phyloP scores from a whole-genome alignment of 495 filamentous ascomycete species.

The Hypoxylon intermedium region DNA sequence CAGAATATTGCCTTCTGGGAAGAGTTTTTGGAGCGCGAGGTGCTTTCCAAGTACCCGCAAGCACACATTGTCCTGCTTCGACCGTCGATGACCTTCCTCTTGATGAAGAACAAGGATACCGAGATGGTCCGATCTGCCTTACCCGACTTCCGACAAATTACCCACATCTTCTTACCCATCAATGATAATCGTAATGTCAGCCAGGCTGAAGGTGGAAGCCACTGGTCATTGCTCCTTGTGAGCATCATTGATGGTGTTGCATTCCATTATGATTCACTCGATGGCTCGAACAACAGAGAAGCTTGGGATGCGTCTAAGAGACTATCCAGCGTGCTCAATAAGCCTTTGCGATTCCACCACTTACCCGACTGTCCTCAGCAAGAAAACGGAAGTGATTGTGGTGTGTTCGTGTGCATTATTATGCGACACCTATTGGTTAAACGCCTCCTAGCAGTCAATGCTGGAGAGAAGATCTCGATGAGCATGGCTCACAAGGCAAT shows the following conservation, averaged over 20 bases:
- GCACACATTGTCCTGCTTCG: conserved; percentile 91
- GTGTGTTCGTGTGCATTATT: conserved; percentile 91
- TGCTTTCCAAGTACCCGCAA: conserved; percentile 73
- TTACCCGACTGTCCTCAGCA: conserved; percentile 88
- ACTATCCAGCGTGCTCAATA: conserved; percentile 68
- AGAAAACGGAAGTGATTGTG: conserved; percentile 91
- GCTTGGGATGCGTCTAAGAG: conserved; percentile 70
- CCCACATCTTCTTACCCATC: conserved; percentile 96
- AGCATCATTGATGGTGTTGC: conserved; percentile 86
- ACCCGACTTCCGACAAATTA: conserved; percentile 78
- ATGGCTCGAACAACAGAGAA: conserved; percentile 74
- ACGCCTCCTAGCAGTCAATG: conserved; percentile 76
- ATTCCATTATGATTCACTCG: conserved; percentile 96
- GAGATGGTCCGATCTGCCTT: conserved; percentile 75
- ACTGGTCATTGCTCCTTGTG: conserved; percentile 95
- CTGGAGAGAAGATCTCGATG: conserved; percentile 88
- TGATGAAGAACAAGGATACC: conserved; percentile 82
- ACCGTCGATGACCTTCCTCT: conserved; percentile 91
- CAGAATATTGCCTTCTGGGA: conserved; percentile 96
- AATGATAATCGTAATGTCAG: conserved; percentile 83
- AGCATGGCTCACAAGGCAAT: conserved; percentile 80
- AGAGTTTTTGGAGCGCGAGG: conserved; percentile 93
- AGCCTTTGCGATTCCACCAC: conserved; percentile 71
- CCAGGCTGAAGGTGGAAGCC: conserved; percentile 84
- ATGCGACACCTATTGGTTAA: conserved; percentile 90